phyloP scores from a whole-genome alignment of 1,139 yeast species.

The Scheffersomyces parashehatae region DNA sequence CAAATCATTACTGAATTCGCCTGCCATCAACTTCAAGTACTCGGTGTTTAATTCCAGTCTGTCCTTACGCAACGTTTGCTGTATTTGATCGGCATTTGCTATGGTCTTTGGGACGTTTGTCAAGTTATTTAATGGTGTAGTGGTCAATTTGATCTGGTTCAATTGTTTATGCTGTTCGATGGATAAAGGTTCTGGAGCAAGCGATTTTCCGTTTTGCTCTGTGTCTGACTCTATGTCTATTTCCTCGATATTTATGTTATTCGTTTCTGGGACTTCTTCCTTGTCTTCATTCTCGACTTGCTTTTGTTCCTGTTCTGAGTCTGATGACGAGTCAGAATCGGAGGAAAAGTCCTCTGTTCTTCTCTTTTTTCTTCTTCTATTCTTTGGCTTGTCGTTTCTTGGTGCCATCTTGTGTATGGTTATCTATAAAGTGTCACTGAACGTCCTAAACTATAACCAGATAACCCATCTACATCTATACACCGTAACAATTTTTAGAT shows the following conservation, averaged over 20 bases:
- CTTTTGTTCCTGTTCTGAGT: constrained; percentile 12
- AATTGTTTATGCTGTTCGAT: constrained; percentile 24
- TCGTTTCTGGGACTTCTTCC: constrained; percentile 2
- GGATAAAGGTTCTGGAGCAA: constrained; percentile 19
- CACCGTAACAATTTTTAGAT: no score
- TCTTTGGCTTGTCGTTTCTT: constrained; percentile 13
- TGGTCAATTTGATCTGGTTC: constrained; percentile 27
- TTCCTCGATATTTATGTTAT: constrained; percentile 29
- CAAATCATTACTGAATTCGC: constrained; percentile 61
- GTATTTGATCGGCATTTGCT: constrained; percentile 24
- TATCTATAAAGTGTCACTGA: no score
- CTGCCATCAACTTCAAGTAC: constrained; percentile 58
- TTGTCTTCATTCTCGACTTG: constrained; percentile 10
- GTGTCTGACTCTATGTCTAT: constrained; percentile 40
- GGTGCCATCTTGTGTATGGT: no score
- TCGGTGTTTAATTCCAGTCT: constrained; percentile 49
- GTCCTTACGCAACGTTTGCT: constrained; percentile 25
- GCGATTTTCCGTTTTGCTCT: constrained; percentile 21
- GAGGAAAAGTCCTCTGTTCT: constrained; percentile 65
- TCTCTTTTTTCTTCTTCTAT: constrained; percentile 70
- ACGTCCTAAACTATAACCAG: no score
- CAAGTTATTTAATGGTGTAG: constrained; percentile 21
- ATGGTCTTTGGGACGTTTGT: constrained; percentile 15
- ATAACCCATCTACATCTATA: no score
- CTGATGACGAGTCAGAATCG: constrained; percentile 47